Conservation (phyloP, 148 eudicot species). For the Rhododendron molle region DNA sequence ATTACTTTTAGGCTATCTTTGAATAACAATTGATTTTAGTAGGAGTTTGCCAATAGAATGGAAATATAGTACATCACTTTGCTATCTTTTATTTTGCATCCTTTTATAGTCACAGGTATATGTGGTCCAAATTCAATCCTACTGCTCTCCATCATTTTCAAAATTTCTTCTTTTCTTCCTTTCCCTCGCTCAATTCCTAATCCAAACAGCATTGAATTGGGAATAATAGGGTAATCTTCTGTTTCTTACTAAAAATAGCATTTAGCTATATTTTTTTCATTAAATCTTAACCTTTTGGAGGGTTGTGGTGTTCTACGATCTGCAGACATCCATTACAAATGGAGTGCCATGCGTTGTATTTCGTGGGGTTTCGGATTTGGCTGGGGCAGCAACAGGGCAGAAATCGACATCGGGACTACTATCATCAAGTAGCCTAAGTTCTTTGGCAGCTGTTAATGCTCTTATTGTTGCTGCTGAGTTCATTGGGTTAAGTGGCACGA, state of each 20-base stretch:
- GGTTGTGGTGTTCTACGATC: neutral
- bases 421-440: slow-evolving; percentile 15
- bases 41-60: neutral
- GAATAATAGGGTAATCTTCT: too few species aligned
- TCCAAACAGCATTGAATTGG: neutral
- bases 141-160: neutral
- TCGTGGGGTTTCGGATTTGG: slow-evolving; percentile 56
- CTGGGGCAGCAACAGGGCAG: slow-evolving; percentile 25
- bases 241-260: neutral
- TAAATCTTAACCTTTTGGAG: neutral
- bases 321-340: slow-evolving; percentile 43
- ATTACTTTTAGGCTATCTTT: neutral
- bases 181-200: neutral
- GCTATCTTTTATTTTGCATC: neutral
- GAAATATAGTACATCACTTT: neutral
- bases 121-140: neutral
- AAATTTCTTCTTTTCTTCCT: neutral
- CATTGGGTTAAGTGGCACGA: slow-evolving; percentile 25
- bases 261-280: neutral
- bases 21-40: neutral
- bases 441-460: slow-evolving; percentile 48
- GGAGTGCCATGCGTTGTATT: slow-evolving; percentile 50
- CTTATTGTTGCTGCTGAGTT: slow-evolving; percentile 47
- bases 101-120: neutral
- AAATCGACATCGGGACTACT: slow-evolving; percentile 6